Evolutionary conservation across 139 green algal genomes (phyloP).

Genomic region (Chlorella sp.): DNA sequence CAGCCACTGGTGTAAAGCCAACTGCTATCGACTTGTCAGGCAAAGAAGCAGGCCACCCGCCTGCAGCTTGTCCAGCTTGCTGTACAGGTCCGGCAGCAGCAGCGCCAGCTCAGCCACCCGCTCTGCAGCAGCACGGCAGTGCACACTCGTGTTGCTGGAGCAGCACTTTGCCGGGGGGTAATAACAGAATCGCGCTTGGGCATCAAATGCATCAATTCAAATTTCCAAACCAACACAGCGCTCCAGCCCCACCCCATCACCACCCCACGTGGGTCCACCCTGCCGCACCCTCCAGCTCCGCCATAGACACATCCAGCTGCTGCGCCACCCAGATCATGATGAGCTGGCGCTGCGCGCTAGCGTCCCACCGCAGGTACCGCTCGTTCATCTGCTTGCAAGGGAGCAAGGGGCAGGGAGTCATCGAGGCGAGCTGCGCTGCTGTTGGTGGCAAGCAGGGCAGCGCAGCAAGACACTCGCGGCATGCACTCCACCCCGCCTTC

Average conservation of each 20-base stretch:
- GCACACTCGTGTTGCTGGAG: too few relatives aligned
- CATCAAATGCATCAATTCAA: too few relatives aligned
- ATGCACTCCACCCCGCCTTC: too few relatives aligned
- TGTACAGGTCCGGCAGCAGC: conserved; percentile 45
- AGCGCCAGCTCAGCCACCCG: conserved; percentile 42
- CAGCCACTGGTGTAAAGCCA: background rate
- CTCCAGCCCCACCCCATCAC: background rate
- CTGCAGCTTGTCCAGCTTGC: conserved; percentile 46
- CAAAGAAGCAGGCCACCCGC: background rate
- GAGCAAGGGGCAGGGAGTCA: background rate
- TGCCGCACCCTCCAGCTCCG: background rate
- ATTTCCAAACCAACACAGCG: too few relatives aligned
- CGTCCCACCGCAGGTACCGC: conserved; percentile 57
- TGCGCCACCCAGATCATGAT: conserved; percentile 51
- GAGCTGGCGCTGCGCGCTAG: conserved; percentile 49
- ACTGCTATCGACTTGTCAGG: background rate
- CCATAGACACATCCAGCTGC: conserved; percentile 6
- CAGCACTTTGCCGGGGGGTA: too few relatives aligned
- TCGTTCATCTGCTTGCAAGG: conserved; percentile 44
- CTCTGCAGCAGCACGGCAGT: too few relatives aligned
- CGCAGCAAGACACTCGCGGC: too few relatives aligned
- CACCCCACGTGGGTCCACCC: background rate
- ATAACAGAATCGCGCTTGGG: too few relatives aligned
- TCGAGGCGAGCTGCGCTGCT: too few relatives aligned
- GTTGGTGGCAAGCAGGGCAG: too few relatives aligned